Evolutionary conservation across 2,329 filamentous ascomycete genomes (phyloP).

Genomic region (Thermothelomyces thermophilus): DNA sequence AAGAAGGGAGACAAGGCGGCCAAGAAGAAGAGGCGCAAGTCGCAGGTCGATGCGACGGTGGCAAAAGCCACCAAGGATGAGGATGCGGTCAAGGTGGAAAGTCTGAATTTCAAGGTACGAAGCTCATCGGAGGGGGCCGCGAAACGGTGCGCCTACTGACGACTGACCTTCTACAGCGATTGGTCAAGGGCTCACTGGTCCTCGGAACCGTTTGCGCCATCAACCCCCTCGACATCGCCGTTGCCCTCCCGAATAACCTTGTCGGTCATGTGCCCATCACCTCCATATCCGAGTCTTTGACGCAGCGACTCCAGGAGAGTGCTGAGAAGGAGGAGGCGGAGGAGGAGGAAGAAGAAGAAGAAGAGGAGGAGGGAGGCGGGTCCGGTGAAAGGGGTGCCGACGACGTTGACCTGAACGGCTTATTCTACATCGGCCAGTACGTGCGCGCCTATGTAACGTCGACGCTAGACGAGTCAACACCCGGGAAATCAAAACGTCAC

Average conservation of each 20-base stretch:
- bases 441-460: slow-evolving; percentile 77
- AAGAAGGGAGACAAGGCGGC: slow-evolving; percentile 38
- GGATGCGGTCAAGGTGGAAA: slow-evolving; percentile 66
- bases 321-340: slow-evolving; percentile 52
- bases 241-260: slow-evolving; percentile 89
- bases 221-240: slow-evolving; percentile 67
- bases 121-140: background rate
- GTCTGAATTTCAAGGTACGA: slow-evolving; percentile 79
- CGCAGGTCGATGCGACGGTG: slow-evolving; percentile 44
- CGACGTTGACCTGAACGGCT: slow-evolving; percentile 63
- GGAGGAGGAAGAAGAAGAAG: slow-evolving; percentile 44
- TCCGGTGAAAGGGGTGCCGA: slow-evolving; percentile 44
- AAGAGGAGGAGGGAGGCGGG: slow-evolving; percentile 47
- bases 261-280: slow-evolving; percentile 84
- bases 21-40: slow-evolving; percentile 49
- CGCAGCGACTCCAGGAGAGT: slow-evolving; percentile 65
- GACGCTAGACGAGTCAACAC: slow-evolving; percentile 56
- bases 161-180: slow-evolving; percentile 49
- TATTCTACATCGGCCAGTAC: slow-evolving; percentile 83
- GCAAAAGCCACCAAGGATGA: slow-evolving; percentile 50
- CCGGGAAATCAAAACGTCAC: slow-evolving; percentile 63
- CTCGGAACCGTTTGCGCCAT: slow-evolving; percentile 82
- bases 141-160: background rate
- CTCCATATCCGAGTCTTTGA: slow-evolving; percentile 78
- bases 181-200: slow-evolving; percentile 78